A percentile compares a stretch with the other conserved stretches of the same genome.
phyloP scores from a whole-genome alignment of 495 filamentous ascomycete genomes.

The Trichoderma parareesei region DNA sequence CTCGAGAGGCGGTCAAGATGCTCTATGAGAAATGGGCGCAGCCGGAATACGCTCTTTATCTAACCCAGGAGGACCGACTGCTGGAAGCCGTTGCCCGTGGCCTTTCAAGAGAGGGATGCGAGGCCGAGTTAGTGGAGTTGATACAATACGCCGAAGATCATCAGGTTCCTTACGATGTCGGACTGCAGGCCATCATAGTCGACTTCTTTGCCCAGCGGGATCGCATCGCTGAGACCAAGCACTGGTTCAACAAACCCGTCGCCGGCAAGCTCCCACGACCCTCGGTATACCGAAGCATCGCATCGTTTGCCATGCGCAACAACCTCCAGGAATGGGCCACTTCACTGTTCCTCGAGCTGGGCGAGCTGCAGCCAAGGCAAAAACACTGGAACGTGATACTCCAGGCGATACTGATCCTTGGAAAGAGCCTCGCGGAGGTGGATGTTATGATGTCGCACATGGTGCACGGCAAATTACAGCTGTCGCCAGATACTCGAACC shows the following conservation, averaged over 20 bases:
- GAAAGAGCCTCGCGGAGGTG: slow-evolving; percentile 61
- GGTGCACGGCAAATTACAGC: slow-evolving; percentile 32
- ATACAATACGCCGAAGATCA: slow-evolving; percentile 24
- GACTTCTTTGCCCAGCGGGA: slow-evolving; percentile 42
- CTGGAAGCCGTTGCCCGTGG: slow-evolving; percentile 32
- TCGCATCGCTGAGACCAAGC: slow-evolving; percentile 45
- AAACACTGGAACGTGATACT: slow-evolving; percentile 61
- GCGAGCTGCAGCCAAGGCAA: slow-evolving; percentile 39
- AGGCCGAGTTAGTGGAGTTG: slow-evolving; percentile 42
- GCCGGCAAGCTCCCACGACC: slow-evolving; percentile 32
- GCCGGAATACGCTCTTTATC: slow-evolving; percentile 1
- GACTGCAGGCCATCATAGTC: slow-evolving; percentile 42
- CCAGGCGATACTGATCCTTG: slow-evolving; percentile 59
- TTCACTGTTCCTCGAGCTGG: slow-evolving; percentile 50
- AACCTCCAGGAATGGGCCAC: slow-evolving; percentile 56
- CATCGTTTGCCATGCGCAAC: slow-evolving; percentile 43
- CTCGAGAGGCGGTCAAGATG: slow-evolving; percentile 48
- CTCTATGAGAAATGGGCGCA: slow-evolving; percentile 34
- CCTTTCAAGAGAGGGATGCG: slow-evolving; percentile 55
- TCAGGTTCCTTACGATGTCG: slow-evolving; percentile 26
- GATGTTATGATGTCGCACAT: slow-evolving; percentile 60
- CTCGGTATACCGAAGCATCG: slow-evolving; percentile 40
- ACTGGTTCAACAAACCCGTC: slow-evolving; percentile 58
- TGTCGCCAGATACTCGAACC: slow-evolving; percentile 54
- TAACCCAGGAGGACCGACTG: not conserved